A percentile compares a stretch with the other conserved stretches of the same genome.
Evolutionary conservation across 164 flowering plant genomes (phyloP).

Genomic region (Santalum album): DNA sequence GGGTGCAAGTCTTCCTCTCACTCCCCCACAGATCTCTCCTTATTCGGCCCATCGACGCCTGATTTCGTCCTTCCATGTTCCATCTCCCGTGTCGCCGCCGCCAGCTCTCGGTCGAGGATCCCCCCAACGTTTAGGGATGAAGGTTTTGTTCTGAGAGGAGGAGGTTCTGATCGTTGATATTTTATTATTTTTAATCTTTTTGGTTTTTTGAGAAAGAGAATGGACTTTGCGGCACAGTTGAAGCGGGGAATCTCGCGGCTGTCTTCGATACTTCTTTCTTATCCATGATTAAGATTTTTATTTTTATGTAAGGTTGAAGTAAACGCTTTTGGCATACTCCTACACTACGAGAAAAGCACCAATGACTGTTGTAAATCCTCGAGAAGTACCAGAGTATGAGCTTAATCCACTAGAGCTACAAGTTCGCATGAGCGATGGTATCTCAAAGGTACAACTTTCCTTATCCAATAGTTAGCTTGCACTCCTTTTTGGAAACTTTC

Average conservation of each 20-base stretch:
- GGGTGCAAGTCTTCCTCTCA: background rate
- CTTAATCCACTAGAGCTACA: constrained; percentile 91
- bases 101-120: constrained; percentile 7
- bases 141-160: background rate
- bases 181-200: background rate
- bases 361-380: constrained; percentile 82
- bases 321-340: constrained; percentile 6
- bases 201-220: constrained; percentile 10
- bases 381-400: constrained; percentile 96
- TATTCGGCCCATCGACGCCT: background rate
- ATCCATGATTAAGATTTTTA: too few relatives aligned
- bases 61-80: background rate
- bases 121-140: background rate
- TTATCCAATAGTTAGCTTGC: background rate
- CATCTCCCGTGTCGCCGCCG: background rate
- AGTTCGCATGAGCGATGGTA: constrained; percentile 78
- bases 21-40: background rate
- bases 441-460: constrained; percentile 53
- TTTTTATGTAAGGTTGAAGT: background rate
- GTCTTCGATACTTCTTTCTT: constrained; percentile 37
- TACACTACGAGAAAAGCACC: constrained; percentile 90
- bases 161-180: background rate
- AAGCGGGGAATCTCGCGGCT: constrained; percentile 89
- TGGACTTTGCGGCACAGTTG: constrained; percentile 27
- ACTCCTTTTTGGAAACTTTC: background rate